Percentiles rank a stretch among this genome's conserved stretches.
phyloP scores from a whole-genome alignment of 768 basidiomycete species.

The Termitomyces sp. region DNA sequence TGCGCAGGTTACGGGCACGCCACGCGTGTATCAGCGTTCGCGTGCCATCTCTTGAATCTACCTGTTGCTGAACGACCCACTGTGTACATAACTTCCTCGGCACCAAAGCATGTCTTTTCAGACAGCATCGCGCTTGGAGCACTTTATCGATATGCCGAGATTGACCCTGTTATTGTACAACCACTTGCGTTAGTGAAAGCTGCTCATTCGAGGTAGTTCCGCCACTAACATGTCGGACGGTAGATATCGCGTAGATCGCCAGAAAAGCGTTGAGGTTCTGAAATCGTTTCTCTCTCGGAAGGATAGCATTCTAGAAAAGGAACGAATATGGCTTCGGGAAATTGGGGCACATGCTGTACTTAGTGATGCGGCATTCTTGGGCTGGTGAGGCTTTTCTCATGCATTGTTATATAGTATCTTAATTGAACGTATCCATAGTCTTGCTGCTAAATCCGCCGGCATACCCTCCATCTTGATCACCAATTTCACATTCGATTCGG shows the following conservation, averaged over 20 bases:
- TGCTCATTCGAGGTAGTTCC: background rate
- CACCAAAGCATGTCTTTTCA: constrained; percentile 65
- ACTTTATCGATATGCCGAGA: constrained; percentile 61
- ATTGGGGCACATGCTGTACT: constrained; percentile 55
- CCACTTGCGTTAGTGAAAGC: constrained; percentile 63
- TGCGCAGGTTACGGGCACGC: constrained; percentile 77
- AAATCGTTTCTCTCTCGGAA: constrained; percentile 52
- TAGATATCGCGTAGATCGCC: constrained; percentile 71
- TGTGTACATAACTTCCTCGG: constrained; percentile 69
- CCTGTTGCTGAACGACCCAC: constrained; percentile 32
- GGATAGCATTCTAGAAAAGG: constrained; percentile 47
- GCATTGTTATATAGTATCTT: background rate
- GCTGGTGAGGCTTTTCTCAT: constrained; percentile 44
- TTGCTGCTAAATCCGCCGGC: constrained; percentile 57
- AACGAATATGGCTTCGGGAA: constrained; percentile 51
- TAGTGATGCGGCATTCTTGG: constrained; percentile 75
- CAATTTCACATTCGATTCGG: constrained; percentile 84
- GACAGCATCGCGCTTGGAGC: constrained; percentile 62
- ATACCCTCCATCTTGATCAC: constrained; percentile 73
- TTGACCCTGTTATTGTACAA: constrained; percentile 79
- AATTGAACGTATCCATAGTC: constrained; percentile 29
- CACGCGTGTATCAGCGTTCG: constrained; percentile 74
- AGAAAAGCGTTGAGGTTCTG: constrained; percentile 61
- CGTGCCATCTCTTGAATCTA: constrained; percentile 51
- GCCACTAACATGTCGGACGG: constrained; percentile 4